Conservation (phyloP, 148 eudicot species). For the Cornus suecica region DNA sequence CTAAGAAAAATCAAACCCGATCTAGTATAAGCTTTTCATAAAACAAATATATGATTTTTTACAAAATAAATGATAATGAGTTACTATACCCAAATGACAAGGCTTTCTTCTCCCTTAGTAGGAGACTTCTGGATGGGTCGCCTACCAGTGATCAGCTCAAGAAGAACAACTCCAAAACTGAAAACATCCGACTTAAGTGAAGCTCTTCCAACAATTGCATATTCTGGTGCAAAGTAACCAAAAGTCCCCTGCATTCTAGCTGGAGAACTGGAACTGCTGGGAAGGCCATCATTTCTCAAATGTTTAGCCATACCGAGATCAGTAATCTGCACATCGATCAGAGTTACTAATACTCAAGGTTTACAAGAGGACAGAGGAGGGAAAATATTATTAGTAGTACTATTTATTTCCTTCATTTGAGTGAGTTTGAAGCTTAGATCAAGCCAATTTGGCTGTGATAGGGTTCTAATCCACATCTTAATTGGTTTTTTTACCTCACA, state of each 20-base stretch:
- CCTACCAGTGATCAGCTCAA: slow-evolving; percentile 80
- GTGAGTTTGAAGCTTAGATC: slow-evolving; percentile 7
- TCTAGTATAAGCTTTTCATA: neutral
- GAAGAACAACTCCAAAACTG: slow-evolving; percentile 98
- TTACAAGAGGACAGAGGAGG: neutral
- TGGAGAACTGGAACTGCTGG: slow-evolving; percentile 80
- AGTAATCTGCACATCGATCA: slow-evolving; percentile 60
- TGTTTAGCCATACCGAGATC: slow-evolving; percentile 97
- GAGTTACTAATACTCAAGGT: neutral
- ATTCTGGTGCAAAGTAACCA: slow-evolving; percentile 98
- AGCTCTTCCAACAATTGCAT: slow-evolving; percentile 82
- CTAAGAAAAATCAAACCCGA: neutral
- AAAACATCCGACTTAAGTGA: slow-evolving; percentile 91
- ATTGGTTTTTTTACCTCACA: neutral
- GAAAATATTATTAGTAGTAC: neutral
- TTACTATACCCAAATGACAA: slow-evolving; percentile 78
- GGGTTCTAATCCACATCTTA: neutral
- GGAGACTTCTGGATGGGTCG: slow-evolving; percentile 64
- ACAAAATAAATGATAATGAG: neutral
- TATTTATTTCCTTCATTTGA: neutral
- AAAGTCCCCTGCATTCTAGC: slow-evolving; percentile 94
- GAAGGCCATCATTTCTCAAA: slow-evolving; percentile 58
- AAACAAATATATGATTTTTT: neutral
- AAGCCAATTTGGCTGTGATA: neutral
- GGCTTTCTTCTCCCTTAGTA: slow-evolving; percentile 75